phyloP scores from a whole-genome alignment of 108 stramenopile species.

The Mediolabrus comicus region DNA sequence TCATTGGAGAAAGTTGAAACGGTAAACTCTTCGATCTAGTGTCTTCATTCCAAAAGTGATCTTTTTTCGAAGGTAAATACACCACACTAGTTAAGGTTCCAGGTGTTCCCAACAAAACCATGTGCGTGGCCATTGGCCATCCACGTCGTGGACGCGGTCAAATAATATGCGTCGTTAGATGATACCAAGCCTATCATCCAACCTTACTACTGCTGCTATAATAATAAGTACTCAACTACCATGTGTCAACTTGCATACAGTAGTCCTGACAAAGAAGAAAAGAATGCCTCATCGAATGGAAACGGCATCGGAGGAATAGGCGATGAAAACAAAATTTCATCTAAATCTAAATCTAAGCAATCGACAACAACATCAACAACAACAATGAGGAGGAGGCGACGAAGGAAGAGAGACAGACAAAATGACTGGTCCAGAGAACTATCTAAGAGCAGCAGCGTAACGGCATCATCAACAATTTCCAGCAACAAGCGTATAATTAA shows the following conservation, averaged over 20 bases:
- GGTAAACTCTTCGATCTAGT: no score
- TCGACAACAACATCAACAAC: not conserved
- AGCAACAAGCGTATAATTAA: conserved; percentile 24
- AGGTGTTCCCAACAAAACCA: not conserved
- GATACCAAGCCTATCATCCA: not conserved
- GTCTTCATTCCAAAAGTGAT: no score
- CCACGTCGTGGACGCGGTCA: not conserved
- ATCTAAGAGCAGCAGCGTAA: not conserved
- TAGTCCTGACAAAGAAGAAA: not conserved
- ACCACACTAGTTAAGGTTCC: no score
- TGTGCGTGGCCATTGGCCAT: not conserved
- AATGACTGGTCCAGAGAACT: conserved; percentile 21
- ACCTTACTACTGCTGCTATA: not conserved
- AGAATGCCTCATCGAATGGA: not conserved
- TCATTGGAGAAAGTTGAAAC: no score
- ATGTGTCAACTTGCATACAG: not conserved
- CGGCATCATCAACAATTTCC: not conserved
- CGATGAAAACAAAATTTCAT: not conserved
- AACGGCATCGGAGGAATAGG: not conserved
- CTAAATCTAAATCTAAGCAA: not conserved
- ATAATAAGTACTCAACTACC: not conserved
- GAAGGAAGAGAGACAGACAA: conserved; percentile 21
- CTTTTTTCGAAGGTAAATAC: no score
- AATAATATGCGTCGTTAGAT: not conserved
- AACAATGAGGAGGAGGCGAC: not conserved